Percentiles rank a stretch among this genome's conserved stretches.
phyloP scores from a whole-genome alignment of 495 filamentous ascomycete species.

The Tetracladium marchalianum region DNA sequence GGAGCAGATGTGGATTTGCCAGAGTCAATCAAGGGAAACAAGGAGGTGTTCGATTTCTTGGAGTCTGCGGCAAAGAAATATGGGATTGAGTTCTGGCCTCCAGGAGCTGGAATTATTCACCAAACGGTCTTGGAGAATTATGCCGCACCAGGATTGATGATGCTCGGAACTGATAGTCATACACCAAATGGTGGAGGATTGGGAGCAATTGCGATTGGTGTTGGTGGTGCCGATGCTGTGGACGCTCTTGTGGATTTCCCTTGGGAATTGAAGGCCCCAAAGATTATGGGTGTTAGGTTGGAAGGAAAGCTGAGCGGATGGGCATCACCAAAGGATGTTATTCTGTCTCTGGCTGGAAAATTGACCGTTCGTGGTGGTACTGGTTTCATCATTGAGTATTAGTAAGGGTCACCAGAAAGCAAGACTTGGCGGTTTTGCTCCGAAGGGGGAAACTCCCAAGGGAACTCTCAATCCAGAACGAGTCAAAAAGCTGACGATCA shows the following conservation, averaged over 20 bases:
- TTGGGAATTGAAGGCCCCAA: constrained; percentile 94
- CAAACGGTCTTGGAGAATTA: constrained; percentile 98
- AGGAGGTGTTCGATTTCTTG: constrained; percentile 95
- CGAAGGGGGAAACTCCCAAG: too few species aligned
- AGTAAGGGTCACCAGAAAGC: constrained; percentile 11
- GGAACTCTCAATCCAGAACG: too few species aligned
- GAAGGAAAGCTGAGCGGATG: constrained; percentile 79
- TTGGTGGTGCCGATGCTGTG: constrained; percentile 94
- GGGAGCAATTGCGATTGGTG: constrained; percentile 91
- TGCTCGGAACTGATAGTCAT: constrained; percentile 98
- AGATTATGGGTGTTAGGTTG: constrained; percentile 76
- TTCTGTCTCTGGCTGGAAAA: constrained; percentile 77
- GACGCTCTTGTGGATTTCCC: constrained; percentile 93
- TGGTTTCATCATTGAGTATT: constrained; percentile 89
- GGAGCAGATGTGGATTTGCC: constrained; percentile 85
- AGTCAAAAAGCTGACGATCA: constrained; percentile 9
- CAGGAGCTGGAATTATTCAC: constrained; percentile 97
- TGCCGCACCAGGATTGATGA: constrained; percentile 93
- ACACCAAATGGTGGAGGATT: constrained; percentile 93
- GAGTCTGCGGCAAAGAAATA: constrained; percentile 93
- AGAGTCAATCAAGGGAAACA: constrained; percentile 80
- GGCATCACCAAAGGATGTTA: constrained; percentile 92
- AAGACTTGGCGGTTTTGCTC: neutral
- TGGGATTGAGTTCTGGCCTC: constrained; percentile 98
- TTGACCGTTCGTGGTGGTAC: constrained; percentile 93